These are phyloP conservation scores for Pseudodiploospora longispora DNA, from an alignment of 2,329 filamentous ascomycete species.

Conservation along the genomic window DNA sequence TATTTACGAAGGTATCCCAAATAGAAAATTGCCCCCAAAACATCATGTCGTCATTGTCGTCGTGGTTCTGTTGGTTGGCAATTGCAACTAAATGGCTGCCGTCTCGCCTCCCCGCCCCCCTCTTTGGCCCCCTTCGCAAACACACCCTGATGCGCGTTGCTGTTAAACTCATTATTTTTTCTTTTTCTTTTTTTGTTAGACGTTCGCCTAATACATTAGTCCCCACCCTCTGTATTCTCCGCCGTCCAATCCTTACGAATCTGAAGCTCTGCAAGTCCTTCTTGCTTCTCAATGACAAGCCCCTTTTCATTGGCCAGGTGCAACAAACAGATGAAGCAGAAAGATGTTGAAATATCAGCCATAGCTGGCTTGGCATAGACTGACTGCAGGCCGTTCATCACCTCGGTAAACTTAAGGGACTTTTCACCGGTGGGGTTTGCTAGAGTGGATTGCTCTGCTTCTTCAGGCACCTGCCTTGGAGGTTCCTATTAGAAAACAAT, in stretches of 20 bases:
- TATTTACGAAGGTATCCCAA: no score
- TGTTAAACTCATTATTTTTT: no score
- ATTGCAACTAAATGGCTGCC: no score
- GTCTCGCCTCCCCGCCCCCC: no score
- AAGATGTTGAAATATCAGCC: constrained; percentile 89
- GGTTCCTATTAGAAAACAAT: constrained; percentile 1
- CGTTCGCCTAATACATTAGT: constrained; percentile 9
- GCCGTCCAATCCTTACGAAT: constrained; percentile 57
- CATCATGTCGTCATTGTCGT: no score
- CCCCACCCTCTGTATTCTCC: constrained; percentile 40
- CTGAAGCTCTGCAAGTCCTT: constrained; percentile 49
- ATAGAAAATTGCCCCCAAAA: no score
- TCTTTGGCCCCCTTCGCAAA: no score
- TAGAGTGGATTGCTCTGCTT: constrained; percentile 23
- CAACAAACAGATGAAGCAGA: constrained; percentile 86
- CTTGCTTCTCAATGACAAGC: constrained; percentile 61
- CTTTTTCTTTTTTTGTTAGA: neutral
- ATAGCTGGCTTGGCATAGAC: constrained; percentile 83
- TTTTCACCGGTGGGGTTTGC: constrained; percentile 32
- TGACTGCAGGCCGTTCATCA: constrained; percentile 80
- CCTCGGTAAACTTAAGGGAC: constrained; percentile 73
- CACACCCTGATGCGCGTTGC: no score
- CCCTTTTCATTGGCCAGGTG: constrained; percentile 93
- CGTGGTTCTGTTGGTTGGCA: no score
- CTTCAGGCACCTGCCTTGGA: constrained; percentile 12